Evolutionary conservation across 768 basidiomycete species (phyloP).

Genomic region (Leccinum sublutescens): DNA sequence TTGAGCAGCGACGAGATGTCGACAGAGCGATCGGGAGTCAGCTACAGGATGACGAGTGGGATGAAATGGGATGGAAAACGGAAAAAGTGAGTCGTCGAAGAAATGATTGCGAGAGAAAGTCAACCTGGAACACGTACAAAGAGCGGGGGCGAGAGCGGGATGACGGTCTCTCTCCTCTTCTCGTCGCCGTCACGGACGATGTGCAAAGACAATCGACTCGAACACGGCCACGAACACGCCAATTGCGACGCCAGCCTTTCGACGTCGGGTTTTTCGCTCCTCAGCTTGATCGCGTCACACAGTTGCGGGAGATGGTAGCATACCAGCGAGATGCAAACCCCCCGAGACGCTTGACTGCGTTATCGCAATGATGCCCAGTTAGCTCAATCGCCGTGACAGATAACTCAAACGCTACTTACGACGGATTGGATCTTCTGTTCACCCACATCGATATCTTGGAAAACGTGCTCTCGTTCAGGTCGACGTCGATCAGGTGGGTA

Average conservation of each 20-base stretch:
- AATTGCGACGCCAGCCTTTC: slow-evolving; percentile 24
- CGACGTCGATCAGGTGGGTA: slow-evolving; percentile 26
- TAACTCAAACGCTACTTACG: slow-evolving; percentile 29
- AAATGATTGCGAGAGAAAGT: not conserved
- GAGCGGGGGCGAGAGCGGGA: slow-evolving; percentile 32
- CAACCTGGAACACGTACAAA: slow-evolving; percentile 32
- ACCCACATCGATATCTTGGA: slow-evolving; percentile 37
- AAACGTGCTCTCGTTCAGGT: slow-evolving; percentile 29
- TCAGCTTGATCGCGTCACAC: slow-evolving; percentile 14
- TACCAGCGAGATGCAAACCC: slow-evolving; percentile 45
- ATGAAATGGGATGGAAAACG: not conserved
- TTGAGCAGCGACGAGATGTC: slow-evolving; percentile 49
- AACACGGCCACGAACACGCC: slow-evolving; percentile 45
- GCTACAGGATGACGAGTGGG: slow-evolving; percentile 30
- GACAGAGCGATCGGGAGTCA: slow-evolving; percentile 47
- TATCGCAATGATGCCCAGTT: not conserved
- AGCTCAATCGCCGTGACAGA: not conserved
- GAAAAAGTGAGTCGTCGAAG: not conserved
- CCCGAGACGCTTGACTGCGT: slow-evolving; percentile 33
- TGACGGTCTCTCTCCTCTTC: slow-evolving; percentile 3
- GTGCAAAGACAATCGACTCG: slow-evolving; percentile 21
- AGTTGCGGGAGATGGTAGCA: slow-evolving; percentile 39
- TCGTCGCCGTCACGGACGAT: slow-evolving; percentile 1
- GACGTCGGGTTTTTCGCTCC: slow-evolving; percentile 15
- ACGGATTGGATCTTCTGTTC: slow-evolving; percentile 25